Evolutionary conservation across 2,329 filamentous ascomycete species (phyloP), one percentile per base, ranked within the genome.

Genomic region (Calonectria hawksworthii): DNA sequence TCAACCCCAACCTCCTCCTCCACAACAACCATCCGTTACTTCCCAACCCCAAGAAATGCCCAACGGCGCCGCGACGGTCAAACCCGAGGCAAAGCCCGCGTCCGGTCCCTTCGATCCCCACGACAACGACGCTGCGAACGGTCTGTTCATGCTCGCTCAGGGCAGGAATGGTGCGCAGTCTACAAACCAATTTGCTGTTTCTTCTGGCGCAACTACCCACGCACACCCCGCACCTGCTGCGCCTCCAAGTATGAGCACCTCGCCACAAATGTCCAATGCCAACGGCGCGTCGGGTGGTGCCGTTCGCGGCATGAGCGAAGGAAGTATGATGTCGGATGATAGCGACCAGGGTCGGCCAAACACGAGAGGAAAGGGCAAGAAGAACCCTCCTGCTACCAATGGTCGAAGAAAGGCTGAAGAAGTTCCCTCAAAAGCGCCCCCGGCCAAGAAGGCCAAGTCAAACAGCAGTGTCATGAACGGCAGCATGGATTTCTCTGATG

Each of bases 81-180:
- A 92, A 84, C 65, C 86, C 9, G 88, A 91, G 78, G 73, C 85
- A 18, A 92, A 89, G 80, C 86, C 89, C 14, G 83, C 88, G 1
- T 85, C 90, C 0, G 94, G 95, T 69, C 91, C 93, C 6, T 98
- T 96, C 82, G 94, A 96, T 73, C 94, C 96, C 52, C 95, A 98
- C 85, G 96, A 98, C 68, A 98, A 96, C 80, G 96, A 98, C 86
- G 97, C 96, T 54, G 97, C 96, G 67, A 99, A 98, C 83, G 96
- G 97, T 36, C 89, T 99, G 0, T 98, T 95, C 81, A 94, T 98
- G 91, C 89, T 99, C 73, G 96, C 97, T 1, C 94, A 84, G 86
- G 92, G 86, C 90, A 93, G 83, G 86, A 93, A 87, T 89, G 91
- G 86, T 86, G 89, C 83, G 74, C 92, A 87, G 76, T 85, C 87